Evolutionary conservation across 805 yeast genomes (phyloP).

Genomic region (Candida sphagnicola): DNA sequence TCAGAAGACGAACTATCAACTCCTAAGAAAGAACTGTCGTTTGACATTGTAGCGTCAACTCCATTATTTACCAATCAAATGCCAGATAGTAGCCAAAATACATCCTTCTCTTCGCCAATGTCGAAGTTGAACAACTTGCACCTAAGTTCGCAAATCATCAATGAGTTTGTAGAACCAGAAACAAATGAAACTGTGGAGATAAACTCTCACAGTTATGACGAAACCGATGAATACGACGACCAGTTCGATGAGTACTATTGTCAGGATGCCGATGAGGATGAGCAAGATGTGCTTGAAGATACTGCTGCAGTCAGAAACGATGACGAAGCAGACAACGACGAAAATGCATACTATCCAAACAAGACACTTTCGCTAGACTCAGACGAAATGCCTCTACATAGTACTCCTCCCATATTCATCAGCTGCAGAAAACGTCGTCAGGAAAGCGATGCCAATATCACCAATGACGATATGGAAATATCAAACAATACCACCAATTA

Average conservation of each 20-base stretch:
- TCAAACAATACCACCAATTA: conserved; percentile 1
- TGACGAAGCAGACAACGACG: neutral
- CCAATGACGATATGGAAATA: conserved; percentile 3
- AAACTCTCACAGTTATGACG: conserved; percentile 18
- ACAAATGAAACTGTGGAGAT: conserved; percentile 6
- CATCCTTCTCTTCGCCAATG: conserved; percentile 31
- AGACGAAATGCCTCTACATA: neutral
- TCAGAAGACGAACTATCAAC: conserved; percentile 1
- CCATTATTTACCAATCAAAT: conserved; percentile 11
- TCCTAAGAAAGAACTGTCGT: conserved; percentile 2
- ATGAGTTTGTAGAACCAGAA: neutral
- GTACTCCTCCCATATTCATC: conserved; percentile 1
- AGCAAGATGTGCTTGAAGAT: neutral
- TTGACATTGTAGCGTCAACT: conserved; percentile 8
- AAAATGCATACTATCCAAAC: too few species aligned
- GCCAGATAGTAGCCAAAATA: conserved; percentile 5
- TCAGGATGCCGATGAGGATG: conserved; percentile 1
- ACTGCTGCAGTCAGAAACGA: too few species aligned
- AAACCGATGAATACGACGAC: conserved; percentile 19
- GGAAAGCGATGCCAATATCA: neutral
- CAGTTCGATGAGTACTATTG: conserved; percentile 13
- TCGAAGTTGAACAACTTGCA: conserved; percentile 31
- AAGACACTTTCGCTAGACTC: too few species aligned
- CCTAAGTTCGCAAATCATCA: conserved; percentile 15
- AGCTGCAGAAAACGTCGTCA: neutral